Conservation (phyloP, 1,284 basidiomycete species). For the Austropuccinia psidii region DNA sequence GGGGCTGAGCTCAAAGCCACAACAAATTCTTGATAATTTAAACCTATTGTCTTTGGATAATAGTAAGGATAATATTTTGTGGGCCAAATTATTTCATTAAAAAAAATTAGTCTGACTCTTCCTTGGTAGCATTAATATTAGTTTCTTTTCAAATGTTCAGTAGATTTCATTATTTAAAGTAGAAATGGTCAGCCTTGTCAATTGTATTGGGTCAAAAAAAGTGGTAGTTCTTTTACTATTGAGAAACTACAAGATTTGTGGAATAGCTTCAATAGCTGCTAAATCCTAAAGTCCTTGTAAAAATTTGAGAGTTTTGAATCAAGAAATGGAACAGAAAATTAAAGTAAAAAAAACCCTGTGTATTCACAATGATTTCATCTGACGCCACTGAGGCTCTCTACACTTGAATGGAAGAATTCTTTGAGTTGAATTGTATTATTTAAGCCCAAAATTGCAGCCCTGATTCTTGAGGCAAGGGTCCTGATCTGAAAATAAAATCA, state of each 20-base stretch:
- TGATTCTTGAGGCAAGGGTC: conserved; percentile 68
- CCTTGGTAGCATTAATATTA: conserved; percentile 77
- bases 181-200: conserved; percentile 80
- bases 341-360: conserved; percentile 71
- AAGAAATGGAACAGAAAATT: conserved; percentile 94
- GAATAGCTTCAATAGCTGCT: background rate
- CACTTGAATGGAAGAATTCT: conserved; percentile 84
- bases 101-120: conserved; percentile 69
- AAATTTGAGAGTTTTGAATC: conserved; percentile 84
- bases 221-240: too few species aligned
- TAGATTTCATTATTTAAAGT: conserved; percentile 63
- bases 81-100: too few species aligned
- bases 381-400: conserved; percentile 75
- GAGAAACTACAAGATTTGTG: background rate
- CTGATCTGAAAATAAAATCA: conserved; percentile 76
- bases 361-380: conserved; percentile 88
- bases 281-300: conserved; percentile 25
- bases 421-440: conserved; percentile 67
- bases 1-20: too few species aligned
- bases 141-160: conserved; percentile 78
- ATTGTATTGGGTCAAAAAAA: conserved; percentile 63
- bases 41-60: too few species aligned
- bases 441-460: conserved; percentile 76
- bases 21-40: too few species aligned
- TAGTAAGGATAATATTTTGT: too few species aligned